Evolutionary conservation across 306 rosid species (phyloP), one percentile per base, ranked within the genome.

Genomic region (Casuarina equisetifolia): DNA sequence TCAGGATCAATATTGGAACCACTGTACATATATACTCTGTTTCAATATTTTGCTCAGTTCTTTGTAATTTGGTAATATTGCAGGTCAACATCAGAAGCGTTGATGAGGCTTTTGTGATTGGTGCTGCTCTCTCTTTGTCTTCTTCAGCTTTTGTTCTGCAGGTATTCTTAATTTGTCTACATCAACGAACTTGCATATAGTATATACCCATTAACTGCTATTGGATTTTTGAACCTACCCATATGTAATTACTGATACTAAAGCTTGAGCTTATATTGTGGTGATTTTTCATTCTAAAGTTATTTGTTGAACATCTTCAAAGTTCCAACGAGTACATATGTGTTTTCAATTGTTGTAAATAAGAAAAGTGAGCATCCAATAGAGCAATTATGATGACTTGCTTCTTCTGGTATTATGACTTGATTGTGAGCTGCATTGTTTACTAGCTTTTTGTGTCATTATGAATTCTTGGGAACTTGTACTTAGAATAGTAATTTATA

Each of bases 101-200:
- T 42, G 99, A 95, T 79, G 99, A 95, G 89, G 99, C 99, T 55
- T 86, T 92, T 45, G 99, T 95, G 77, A 95, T 95, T 80, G 99
- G 99, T 72, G 97, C 99, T 77, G 98, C 99, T 78, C 98, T 95
- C 72, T 95, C 99, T 82, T 79, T 95, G 46, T 95, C 98, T 35
- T 95, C 99, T 74, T 95, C 99, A 76, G 99, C 99, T 74, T 95
- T 95, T 92, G 99, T 95, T 80, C 87, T 95, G 10, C 98, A 95
- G 98, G 99, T 92, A 95, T 64, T 83, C 77, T 72, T 59, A 36
- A 16, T 57, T 35, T 70, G 46, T n/a, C 32, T 73, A 46, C 9
- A 75, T 25, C 32, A 55, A 67, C 48, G 66, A 43, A 2, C 17
- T 13, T 55, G 36, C 13, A 36, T 62, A 10, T 54, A 66, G 61